Evolutionary conservation across 331 rosid species (phyloP).

Genomic region (Cucumis variabilis): DNA sequence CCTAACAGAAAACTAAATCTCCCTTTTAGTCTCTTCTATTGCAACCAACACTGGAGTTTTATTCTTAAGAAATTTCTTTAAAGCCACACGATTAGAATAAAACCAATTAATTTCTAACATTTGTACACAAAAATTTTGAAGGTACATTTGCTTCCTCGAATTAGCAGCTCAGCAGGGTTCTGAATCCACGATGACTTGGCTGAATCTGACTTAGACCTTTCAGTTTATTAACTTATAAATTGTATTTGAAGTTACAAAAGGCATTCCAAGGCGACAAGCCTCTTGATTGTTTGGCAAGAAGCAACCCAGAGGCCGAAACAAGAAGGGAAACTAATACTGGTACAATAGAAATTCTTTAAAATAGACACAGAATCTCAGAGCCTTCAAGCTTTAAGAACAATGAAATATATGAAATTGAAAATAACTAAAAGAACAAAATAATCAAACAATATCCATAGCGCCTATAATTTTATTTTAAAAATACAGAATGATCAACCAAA

Average conservation of each 20-base stretch:
- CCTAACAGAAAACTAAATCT: no score
- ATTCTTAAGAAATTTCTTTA: no score
- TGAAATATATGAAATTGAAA: not conserved
- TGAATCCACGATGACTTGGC: slow-evolving; percentile 1
- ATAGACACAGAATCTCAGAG: not conserved
- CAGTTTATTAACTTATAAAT: not conserved
- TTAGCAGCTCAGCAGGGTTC: not conserved
- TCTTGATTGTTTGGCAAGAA: not conserved
- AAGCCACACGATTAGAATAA: no score
- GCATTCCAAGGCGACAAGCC: not conserved
- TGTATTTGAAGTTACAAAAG: not conserved
- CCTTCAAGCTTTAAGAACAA: not conserved
- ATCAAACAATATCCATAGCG: not conserved
- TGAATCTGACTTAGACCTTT: not conserved
- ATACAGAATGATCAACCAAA: not conserved
- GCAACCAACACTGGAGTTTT: no score
- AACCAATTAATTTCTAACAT: not conserved
- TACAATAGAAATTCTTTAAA: not conserved
- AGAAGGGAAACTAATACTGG: not conserved
- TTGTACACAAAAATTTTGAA: not conserved
- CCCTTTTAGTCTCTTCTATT: no score
- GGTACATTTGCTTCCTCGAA: not conserved
- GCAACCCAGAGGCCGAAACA: not conserved
- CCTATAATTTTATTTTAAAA: not conserved
- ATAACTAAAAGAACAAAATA: not conserved